Conservation (phyloP, 129 eudicot genomes). For the Escallonia rubra region DNA sequence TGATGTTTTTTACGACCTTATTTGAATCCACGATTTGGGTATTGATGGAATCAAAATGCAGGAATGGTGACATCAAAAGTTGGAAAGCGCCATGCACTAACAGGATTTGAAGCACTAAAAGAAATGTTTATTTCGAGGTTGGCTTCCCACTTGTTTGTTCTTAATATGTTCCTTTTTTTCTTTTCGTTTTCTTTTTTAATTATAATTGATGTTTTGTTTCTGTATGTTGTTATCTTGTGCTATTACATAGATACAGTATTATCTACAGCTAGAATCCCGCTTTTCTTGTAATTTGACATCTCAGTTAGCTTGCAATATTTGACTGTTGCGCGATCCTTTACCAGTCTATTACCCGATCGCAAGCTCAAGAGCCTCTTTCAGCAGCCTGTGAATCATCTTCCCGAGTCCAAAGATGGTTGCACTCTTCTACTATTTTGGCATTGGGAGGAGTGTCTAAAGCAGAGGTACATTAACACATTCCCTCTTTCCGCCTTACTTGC, state of each 20-base stretch:
- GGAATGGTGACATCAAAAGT: slow-evolving; percentile 99
- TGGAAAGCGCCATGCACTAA: slow-evolving; percentile 93
- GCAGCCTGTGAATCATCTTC: slow-evolving; percentile 75
- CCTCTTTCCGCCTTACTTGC: not conserved
- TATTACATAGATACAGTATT: no score
- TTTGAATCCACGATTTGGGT: not conserved
- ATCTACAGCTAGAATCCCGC: not conserved
- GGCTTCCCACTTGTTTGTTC: slow-evolving; percentile 2
- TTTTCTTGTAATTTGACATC: not conserved
- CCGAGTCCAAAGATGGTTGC: slow-evolving; percentile 85
- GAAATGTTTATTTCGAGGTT: slow-evolving; percentile 82
- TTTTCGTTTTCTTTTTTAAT: not conserved
- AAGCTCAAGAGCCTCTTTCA: slow-evolving; percentile 83
- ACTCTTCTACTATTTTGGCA: slow-evolving; percentile 88
- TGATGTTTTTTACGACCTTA: not conserved
- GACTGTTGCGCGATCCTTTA: slow-evolving; percentile 8
- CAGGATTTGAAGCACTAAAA: slow-evolving; percentile 86
- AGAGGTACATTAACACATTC: slow-evolving; percentile 36
- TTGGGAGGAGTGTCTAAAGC: slow-evolving; percentile 95
- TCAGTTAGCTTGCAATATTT: not conserved
- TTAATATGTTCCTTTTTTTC: not conserved
- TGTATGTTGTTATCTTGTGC: no score
- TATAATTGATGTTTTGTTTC: no score
- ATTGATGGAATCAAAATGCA: slow-evolving; percentile 21
- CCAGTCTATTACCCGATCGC: slow-evolving; percentile 89